Base-by-base conservation (phyloP, 805 yeast genomes). In the Candida hispaniensis region DNA sequence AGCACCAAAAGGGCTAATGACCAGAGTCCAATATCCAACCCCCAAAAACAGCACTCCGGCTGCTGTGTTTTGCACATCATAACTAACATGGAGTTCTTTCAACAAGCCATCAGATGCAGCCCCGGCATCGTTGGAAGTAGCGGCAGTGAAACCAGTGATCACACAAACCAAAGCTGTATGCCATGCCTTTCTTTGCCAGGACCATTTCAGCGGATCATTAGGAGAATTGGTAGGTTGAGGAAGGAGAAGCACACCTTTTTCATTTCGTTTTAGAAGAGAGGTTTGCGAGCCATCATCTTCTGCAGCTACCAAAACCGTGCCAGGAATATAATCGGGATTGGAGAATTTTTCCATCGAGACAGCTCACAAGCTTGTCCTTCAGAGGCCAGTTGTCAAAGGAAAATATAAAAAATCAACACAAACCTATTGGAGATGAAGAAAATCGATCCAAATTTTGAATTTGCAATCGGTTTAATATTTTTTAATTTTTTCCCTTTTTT, bases 31-130 rank as follows among this genome's bases (percentile, higher is more conserved):
- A 55, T 73, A 65, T 1, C 79, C 88, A 41, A 79, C 76, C 22
- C 79, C 73, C 13, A 73, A 56, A 52, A 79, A 79, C 32, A 79
- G 57, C 15, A 79, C 81, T 44, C 91, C 88, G 2, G 86, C 85
- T 38, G 86, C 88, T 0, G 81, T 71, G 52, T 78, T 78, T 77
- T 79, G 77, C 7, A 77, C 57, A 44, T 65, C 71, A 49, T 74
- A 77, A 5, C 78, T 63, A 44, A 79, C 73, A 10, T 69, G 75
- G 45, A 74, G 74, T n/a, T 61, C 55, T 39, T 63, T 73, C 43
- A 75, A 73, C 44, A 79, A 56, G 1, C 74, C 67, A 43, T 75
- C 80, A 47, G 77, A 83, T 5, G 77, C 66, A 2, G 83, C 64
- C 18, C 80, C 78, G 1, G 85, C 83, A 51, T 73, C 77, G 51